Conservation (phyloP, 2,329 filamentous ascomycete genomes). For the Microdochium trichocladiopsis region DNA sequence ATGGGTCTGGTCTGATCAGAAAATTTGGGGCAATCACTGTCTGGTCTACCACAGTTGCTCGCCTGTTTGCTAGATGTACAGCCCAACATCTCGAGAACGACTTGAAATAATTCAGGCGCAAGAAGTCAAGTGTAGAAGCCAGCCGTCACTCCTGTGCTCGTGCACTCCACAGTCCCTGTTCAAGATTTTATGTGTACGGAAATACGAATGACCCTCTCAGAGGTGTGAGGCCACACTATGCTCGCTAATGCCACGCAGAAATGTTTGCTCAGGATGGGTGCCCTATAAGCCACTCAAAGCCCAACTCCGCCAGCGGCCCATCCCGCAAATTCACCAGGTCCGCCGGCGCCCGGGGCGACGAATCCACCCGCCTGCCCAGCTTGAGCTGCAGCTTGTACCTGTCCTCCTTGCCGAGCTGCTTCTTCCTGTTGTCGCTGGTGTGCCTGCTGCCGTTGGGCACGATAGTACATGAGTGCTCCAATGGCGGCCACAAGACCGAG, state of each 20-base stretch:
- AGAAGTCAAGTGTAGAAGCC: too few relatives aligned
- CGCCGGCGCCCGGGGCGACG: background rate
- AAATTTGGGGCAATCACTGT: too few relatives aligned
- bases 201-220: too few relatives aligned
- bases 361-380: background rate
- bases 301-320: background rate
- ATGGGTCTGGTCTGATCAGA: too few relatives aligned
- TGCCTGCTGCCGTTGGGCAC: slow-evolving; percentile 61
- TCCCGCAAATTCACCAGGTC: background rate
- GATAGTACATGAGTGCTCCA: slow-evolving; percentile 73
- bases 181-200: too few relatives aligned
- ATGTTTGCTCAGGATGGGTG: background rate
- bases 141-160: too few relatives aligned
- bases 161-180: too few relatives aligned
- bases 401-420: slow-evolving; percentile 47
- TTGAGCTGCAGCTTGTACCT: slow-evolving; percentile 20
- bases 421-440: slow-evolving; percentile 20
- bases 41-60: too few relatives aligned
- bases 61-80: too few relatives aligned
- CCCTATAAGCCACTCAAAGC: background rate
- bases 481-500: slow-evolving; percentile 69
- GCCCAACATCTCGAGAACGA: slow-evolving; percentile 41
- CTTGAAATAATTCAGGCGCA: too few relatives aligned
- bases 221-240: background rate
- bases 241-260: background rate